Base-by-base conservation (phyloP, 495 filamentous ascomycete genomes). In the Neohortaea acidophila region DNA sequence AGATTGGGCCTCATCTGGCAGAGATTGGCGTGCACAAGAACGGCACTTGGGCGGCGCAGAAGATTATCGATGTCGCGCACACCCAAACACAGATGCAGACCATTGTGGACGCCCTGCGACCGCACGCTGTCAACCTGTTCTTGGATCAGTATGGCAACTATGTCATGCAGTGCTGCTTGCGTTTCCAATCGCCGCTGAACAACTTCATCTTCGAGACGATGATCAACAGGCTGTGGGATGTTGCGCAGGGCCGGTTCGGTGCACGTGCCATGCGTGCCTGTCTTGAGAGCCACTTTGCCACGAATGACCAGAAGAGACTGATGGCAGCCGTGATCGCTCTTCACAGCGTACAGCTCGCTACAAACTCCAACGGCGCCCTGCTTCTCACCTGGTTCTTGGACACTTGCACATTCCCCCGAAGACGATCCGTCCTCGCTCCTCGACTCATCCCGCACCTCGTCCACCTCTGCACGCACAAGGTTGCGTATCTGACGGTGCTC, bases 21-120 rank as follows among this genome's bases (percentile, higher is more conserved):
- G 86, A 96, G 57, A 94, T 96, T 58, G 89, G 89, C 38, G 75
- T 94, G 25, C 89, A 97, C 68, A 97, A 97, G 67, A 97, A 97
- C 49, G 89, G 89, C 28, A 97, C 89, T 4, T 97, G 89, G 89
- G 89, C 89, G 40, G 89, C 86, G 0, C 89, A 97, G 60, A 97
- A 96, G 70, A 96, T 97, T 49, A 94, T 96, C 47, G 89, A 97
- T 58, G 84, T 93, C 14, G 81, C 83, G 46, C 79, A 85, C 57
- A 81, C 78, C 2, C 79, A 81, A 4, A 67, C 68, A 36, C 84
- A 96, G 63, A 87, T 85, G 75, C 60, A 68, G 23, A 67, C 83
- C 56, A 84, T 94, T 48, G 78, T 91, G 21, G 72, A 92, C 43
- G 69, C 78, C 44, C 66, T 97, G 21, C 75, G 79, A 7, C 75